Percentiles rank a stretch among this genome's conserved stretches.
Evolutionary conservation across 371 early-diverging fungal genomes (phyloP).

Genomic region (Modicella reniformis): DNA sequence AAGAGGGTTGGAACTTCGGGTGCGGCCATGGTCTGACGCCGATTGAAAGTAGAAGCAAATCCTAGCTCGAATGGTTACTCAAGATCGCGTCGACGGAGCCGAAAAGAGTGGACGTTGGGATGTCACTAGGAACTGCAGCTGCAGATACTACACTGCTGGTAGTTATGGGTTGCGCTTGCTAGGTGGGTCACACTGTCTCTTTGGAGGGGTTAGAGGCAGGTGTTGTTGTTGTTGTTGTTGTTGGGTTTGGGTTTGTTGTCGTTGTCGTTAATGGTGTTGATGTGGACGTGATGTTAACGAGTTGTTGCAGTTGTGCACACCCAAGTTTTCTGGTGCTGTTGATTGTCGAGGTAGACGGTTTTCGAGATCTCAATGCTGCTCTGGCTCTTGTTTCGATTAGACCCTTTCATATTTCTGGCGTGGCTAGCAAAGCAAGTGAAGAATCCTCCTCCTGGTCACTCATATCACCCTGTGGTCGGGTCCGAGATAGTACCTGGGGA

Average conservation of each 20-base stretch:
- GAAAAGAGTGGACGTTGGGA: background rate
- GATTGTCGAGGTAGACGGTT: background rate
- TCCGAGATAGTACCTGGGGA: slow-evolving; percentile 21
- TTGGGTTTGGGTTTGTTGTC: background rate
- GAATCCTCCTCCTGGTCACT: slow-evolving; percentile 16
- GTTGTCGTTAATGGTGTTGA: background rate
- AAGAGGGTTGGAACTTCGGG: slow-evolving; percentile 1
- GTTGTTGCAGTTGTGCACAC: too few relatives aligned
- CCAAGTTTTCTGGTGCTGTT: background rate
- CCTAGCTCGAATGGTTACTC: slow-evolving; percentile 31
- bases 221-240: background rate
- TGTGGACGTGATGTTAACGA: background rate
- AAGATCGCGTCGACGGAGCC: slow-evolving; percentile 26
- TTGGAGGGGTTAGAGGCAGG: too few relatives aligned
- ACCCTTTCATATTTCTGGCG: slow-evolving; percentile 31
- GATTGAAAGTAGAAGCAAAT: slow-evolving; percentile 33
- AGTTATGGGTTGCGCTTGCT: background rate
- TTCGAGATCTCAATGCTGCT: slow-evolving; percentile 12
- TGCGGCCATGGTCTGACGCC: slow-evolving; percentile 43
- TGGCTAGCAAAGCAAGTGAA: slow-evolving; percentile 26
- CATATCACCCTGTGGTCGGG: slow-evolving; percentile 11
- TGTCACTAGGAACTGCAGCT: background rate
- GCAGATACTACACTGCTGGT: background rate
- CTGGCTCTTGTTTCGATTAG: slow-evolving; percentile 24
- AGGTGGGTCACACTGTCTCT: too few relatives aligned